A percentile compares a stretch with the other conserved stretches of the same genome.
phyloP scores from a whole-genome alignment of 768 basidiomycete species.

The Collybia mongolica region DNA sequence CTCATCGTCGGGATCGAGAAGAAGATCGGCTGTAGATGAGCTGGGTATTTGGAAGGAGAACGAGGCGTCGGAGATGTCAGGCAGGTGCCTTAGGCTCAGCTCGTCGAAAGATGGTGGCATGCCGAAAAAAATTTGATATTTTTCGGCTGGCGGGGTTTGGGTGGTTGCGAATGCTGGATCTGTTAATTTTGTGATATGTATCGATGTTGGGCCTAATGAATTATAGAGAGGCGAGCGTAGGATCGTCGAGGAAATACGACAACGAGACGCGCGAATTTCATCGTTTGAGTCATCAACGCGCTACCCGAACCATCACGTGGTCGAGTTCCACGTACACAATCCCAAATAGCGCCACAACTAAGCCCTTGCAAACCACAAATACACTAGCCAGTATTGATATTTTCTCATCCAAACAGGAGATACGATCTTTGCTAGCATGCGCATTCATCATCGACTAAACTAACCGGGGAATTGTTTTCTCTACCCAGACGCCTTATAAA shows the following conservation, averaged over 20 bases:
- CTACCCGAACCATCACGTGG: slow-evolving; percentile 11
- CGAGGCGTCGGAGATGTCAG: slow-evolving; percentile 51
- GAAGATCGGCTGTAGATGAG: slow-evolving; percentile 38
- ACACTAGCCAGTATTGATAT: too few species aligned
- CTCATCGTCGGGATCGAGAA: slow-evolving; percentile 50
- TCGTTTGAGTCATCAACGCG: not conserved
- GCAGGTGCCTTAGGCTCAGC: slow-evolving; percentile 52
- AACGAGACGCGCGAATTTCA: not conserved
- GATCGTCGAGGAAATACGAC: not conserved
- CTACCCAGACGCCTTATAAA: too few species aligned
- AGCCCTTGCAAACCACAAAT: not conserved
- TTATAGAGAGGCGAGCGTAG: not conserved
- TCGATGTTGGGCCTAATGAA: not conserved
- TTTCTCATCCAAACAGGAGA: too few species aligned
- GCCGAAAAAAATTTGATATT: too few species aligned
- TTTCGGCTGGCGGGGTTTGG: too few species aligned
- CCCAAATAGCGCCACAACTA: slow-evolving; percentile 12
- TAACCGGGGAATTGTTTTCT: too few species aligned
- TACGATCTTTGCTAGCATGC: too few species aligned
- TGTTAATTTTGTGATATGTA: not conserved
- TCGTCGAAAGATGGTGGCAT: slow-evolving; percentile 29
- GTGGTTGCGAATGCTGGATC: too few species aligned
- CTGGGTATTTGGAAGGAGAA: slow-evolving; percentile 57
- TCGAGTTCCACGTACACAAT: slow-evolving; percentile 12
- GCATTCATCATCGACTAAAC: too few species aligned